phyloP scores from a whole-genome alignment of 148 eudicot species.

The Beta vulgaris region DNA sequence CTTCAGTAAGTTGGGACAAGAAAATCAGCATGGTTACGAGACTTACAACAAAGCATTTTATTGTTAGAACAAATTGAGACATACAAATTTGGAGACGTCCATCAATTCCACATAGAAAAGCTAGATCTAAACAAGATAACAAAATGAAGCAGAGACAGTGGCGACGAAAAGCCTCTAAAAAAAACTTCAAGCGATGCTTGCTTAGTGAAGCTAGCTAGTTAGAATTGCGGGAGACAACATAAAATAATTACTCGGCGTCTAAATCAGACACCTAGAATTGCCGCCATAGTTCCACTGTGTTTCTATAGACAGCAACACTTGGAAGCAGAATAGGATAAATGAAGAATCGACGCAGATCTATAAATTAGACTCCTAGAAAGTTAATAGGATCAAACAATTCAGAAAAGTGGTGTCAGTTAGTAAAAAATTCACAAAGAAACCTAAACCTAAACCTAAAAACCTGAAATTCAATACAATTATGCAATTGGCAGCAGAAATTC shows the following conservation, averaged over 20 bases:
- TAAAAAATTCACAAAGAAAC: too few species aligned
- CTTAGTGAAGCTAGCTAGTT: not conserved
- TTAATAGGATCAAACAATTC: too few species aligned
- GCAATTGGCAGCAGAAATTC: not conserved
- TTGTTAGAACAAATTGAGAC: not conserved
- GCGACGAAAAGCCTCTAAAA: not conserved
- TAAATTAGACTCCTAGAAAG: too few species aligned
- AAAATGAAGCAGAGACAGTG: too few species aligned
- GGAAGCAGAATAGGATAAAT: not conserved
- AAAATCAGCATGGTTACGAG: not conserved
- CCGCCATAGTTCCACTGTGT: too few species aligned
- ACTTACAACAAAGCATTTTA: not conserved
- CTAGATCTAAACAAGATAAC: not conserved
- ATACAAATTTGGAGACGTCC: not conserved
- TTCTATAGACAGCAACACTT: not conserved
- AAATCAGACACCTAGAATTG: too few species aligned
- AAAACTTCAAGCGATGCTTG: not conserved
- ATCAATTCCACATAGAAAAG: not conserved
- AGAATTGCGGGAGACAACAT: not conserved
- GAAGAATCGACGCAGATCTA: not conserved
- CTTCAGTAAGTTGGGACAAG: not conserved
- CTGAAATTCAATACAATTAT: not conserved
- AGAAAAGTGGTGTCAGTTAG: too few species aligned
- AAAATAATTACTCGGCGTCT: not conserved
- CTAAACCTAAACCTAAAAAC: too few species aligned